Evolutionary conservation across 2,329 filamentous ascomycete species (phyloP), one percentile per base, ranked within the genome.

Genomic region (Colletotrichum tofieldiae): DNA sequence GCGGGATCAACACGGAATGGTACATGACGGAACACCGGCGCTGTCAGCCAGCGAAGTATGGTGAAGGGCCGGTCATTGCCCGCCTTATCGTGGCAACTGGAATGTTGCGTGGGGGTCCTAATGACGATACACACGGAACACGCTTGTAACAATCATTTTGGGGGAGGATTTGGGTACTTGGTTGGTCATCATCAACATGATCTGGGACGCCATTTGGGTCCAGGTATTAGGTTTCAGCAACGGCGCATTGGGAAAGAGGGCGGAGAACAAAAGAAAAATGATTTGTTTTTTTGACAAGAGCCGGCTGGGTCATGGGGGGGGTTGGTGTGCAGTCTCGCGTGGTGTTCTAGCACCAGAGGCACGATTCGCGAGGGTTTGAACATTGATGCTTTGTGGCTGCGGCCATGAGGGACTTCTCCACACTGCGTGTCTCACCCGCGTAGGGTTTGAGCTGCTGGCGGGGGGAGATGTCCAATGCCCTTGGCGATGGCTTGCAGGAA

Each of bases 191-290:
- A 59, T 37, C 65, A 64, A 58, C 65, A 72, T 47, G 69, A 54
- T 52, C 52, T 68, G 65, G 65, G 58, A 72, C 59, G 29, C 59
- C 43, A 69, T 59, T 56, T 56, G 43, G 52, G 29, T 47, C 65
- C 51, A 69, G 69, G 65, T 60, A 64, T 41, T 52, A 16, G 52
- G 69, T 59, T 69, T 72, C 69, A 72, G 69, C 69, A 72, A 49
- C 65, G 69, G 69, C 69, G 69, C 52, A 69, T 59, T 60, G 69
- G 69, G 61, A 72, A 62, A 72, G 69, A 72, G 59, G 69, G 39
- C 29, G 69, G 65, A 52, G 51, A 72, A 63, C 58, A 72, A 72
- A 72, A 69, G 68, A 68, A 69, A 71, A 72, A 55, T 23, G 52
- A 35, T 32, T 35, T 55, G 9, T 68, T 69, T 64, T 54, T 72